Base-by-base conservation (phyloP, 169 alveolate species). In the Plasmodium ovale region DNA sequence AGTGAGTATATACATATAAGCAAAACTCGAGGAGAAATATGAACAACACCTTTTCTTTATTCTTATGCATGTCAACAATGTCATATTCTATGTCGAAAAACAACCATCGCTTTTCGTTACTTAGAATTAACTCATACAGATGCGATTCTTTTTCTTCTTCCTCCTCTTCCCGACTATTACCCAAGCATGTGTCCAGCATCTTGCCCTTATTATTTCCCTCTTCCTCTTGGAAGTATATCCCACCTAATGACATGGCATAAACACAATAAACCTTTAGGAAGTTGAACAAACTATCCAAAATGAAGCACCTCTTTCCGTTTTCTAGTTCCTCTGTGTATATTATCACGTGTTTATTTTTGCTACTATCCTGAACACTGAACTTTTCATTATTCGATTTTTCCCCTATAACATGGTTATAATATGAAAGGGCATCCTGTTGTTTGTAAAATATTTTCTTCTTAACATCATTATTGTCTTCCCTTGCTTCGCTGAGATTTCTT, bases 321-420 rank as follows among this genome's bases (percentile, higher is more conserved):
- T 85, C 91, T 16, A 85, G 25, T 53, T 85, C 91, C 42, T 85
- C 91, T 10, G 91, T 85, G 35, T 85, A 85, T 31, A 85, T n/a
- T 21, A 85, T 69, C 25, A 53, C 53, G 14, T 85, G 44, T 54
- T 51, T 60, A 21, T 64, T 23, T 29, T 12, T 21, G 49, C 44
- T 47, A 23, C 64, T 12, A 1, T 5, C 21, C 4, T 27, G 6
- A 19, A 33, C 65, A 19, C 33, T 37, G 7, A 0, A 10, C 14
- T 49, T 23, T 10, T 49, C 84, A 70, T 33, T 49, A 2, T 49
- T 19, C 29, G 62, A 29, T 3, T 35, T 16, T 9, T 31, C 84
- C 12, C 65, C 58, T 3, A 59, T 19, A 3, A 85, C 6, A 1
- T 67, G 37, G 12, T 60, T 49, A 62, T 85, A 85, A 58, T 69